phyloP scores from a whole-genome alignment of 1,139 yeast genomes.

The Yamadazyma dendronema region DNA sequence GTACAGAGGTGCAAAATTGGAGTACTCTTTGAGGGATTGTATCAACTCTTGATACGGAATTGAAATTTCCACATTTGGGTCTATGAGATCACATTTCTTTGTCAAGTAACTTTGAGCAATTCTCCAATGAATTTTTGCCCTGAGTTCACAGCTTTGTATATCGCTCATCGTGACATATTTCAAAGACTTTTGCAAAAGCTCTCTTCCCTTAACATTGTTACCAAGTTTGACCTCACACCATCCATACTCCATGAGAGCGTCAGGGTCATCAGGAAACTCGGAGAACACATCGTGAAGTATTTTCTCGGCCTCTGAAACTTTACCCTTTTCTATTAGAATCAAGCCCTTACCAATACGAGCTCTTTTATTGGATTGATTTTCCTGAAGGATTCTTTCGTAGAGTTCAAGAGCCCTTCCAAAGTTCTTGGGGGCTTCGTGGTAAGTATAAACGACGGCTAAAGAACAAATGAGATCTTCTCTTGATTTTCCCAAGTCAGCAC shows the following conservation, averaged over 20 bases:
- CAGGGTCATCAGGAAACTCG: slow-evolving; percentile 51
- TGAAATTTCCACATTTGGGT: slow-evolving; percentile 28
- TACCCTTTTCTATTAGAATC: slow-evolving; percentile 65
- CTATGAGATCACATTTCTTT: slow-evolving; percentile 16
- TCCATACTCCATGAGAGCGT: slow-evolving; percentile 68
- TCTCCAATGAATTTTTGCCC: slow-evolving; percentile 69
- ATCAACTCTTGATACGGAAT: slow-evolving; percentile 54
- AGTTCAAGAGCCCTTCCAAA: slow-evolving; percentile 70
- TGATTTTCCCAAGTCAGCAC: slow-evolving; percentile 49
- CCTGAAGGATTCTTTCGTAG: slow-evolving; percentile 59
- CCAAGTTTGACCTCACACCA: slow-evolving; percentile 73
- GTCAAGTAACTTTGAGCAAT: slow-evolving; percentile 56
- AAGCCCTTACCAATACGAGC: slow-evolving; percentile 84
- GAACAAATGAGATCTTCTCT: slow-evolving; percentile 61
- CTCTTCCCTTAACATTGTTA: slow-evolving; percentile 53
- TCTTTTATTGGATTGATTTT: slow-evolving; percentile 43
- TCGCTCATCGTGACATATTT: slow-evolving; percentile 47
- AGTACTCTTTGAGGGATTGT: slow-evolving; percentile 60
- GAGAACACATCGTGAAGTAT: slow-evolving; percentile 52
- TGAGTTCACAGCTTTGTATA: slow-evolving; percentile 48
- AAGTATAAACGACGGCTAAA: slow-evolving; percentile 76
- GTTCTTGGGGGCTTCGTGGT: slow-evolving; percentile 87
- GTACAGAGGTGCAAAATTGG: slow-evolving; percentile 71
- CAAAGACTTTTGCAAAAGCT: slow-evolving; percentile 45
- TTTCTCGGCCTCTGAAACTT: slow-evolving; percentile 50